A percentile compares a stretch with the other conserved stretches of the same genome.
These are phyloP conservation scores for Digitaria exilis DNA, from an alignment of 202 grass and related monocot species.

Conservation along the genomic window DNA sequence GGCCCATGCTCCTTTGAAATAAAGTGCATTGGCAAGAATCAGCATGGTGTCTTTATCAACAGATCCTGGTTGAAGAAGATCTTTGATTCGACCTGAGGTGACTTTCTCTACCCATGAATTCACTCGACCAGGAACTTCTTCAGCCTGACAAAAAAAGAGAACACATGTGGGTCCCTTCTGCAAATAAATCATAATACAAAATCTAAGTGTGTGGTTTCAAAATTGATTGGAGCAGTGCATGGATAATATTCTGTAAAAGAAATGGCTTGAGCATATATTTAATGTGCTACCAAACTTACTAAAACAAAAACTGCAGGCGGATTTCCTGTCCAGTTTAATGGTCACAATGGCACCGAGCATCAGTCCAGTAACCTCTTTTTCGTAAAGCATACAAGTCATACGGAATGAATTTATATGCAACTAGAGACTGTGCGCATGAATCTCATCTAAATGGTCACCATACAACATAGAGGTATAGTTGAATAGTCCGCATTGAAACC, in stretches of 20 bases:
- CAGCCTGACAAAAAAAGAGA: slow-evolving; percentile 46
- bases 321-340: too few relatives aligned
- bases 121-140: slow-evolving; percentile 59
- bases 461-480: neutral
- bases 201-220: too few relatives aligned
- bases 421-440: neutral
- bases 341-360: neutral
- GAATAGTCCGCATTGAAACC: neutral
- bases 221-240: neutral
- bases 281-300: too few relatives aligned
- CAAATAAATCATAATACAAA: too few relatives aligned
- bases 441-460: neutral
- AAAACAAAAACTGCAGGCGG: too few relatives aligned
- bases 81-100: slow-evolving; percentile 72
- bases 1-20: slow-evolving; percentile 86
- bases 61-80: slow-evolving; percentile 65
- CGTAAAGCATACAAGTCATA: neutral
- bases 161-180: neutral
- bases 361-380: neutral
- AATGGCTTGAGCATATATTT: too few relatives aligned
- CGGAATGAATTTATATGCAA: neutral
- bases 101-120: slow-evolving; percentile 71
- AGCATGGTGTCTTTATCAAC: slow-evolving; percentile 59
- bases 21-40: slow-evolving; percentile 78
- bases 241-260: too few relatives aligned